A percentile compares a stretch with the other conserved stretches of the same genome.
Evolutionary conservation across 768 basidiomycete species (phyloP).

Genomic region (Crassisporium funariophilum): DNA sequence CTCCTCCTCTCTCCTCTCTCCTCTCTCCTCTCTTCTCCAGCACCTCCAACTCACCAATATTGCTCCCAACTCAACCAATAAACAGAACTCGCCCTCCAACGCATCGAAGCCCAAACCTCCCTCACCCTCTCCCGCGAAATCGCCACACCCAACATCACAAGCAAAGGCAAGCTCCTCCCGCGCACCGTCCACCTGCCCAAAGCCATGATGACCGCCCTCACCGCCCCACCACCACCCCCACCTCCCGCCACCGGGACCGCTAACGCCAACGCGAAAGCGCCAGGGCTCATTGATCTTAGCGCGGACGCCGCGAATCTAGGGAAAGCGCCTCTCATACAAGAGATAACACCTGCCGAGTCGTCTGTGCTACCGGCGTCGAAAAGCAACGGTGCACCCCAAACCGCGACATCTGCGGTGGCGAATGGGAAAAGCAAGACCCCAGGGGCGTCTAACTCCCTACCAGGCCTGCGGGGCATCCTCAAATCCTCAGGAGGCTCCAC

Average conservation of each 20-base stretch:
- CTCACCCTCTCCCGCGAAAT: slow-evolving; percentile 69
- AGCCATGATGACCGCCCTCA: slow-evolving; percentile 27
- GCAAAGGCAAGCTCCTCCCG: slow-evolving; percentile 68
- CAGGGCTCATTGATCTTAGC: background rate
- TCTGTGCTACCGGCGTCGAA: slow-evolving; percentile 28
- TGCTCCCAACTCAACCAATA: too few relatives aligned
- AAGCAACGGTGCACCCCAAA: slow-evolving; percentile 4
- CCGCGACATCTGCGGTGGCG: slow-evolving; percentile 1
- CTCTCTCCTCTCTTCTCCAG: background rate
- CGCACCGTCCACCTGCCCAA: slow-evolving; percentile 60
- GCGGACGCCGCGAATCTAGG: slow-evolving; percentile 8
- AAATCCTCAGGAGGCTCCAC: slow-evolving; percentile 27
- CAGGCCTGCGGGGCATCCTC: slow-evolving; percentile 39
- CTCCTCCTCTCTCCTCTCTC: background rate
- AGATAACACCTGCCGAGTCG: slow-evolving; percentile 21
- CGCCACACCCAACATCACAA: slow-evolving; percentile 72
- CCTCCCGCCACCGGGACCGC: background rate
- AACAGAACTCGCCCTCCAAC: slow-evolving; percentile 73
- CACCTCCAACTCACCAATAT: too few relatives aligned
- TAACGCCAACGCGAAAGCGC: too few relatives aligned
- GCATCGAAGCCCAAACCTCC: slow-evolving; percentile 61
- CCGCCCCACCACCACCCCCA: background rate
- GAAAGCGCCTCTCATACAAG: slow-evolving; percentile 46
- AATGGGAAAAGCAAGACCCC: slow-evolving; percentile 1
- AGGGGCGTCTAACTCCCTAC: slow-evolving; percentile 9